Evolutionary conservation across 1,284 basidiomycete species (phyloP).

Genomic region (Microbotryum violaceum): DNA sequence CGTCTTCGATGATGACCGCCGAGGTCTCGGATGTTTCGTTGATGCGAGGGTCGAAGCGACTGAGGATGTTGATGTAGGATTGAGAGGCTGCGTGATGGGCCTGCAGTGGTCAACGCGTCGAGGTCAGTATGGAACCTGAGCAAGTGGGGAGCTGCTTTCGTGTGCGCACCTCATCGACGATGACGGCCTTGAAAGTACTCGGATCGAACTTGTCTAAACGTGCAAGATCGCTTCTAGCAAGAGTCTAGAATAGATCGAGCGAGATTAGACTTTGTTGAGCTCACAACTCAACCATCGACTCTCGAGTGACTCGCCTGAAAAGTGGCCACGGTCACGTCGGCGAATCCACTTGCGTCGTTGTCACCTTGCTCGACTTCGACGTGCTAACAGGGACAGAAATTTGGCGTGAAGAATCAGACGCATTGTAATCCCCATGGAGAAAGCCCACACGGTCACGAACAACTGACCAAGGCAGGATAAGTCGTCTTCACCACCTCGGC

Average conservation of each 20-base stretch:
- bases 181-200: conserved; percentile 62
- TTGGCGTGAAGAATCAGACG: neutral
- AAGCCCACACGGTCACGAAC: neutral
- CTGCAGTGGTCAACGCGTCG: conserved; percentile 19
- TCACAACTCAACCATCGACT: neutral
- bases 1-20: neutral
- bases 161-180: conserved; percentile 62
- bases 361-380: conserved; percentile 89
- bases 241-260: conserved; percentile 5
- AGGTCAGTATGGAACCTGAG: neutral
- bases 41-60: conserved; percentile 56
- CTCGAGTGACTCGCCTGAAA: conserved; percentile 15
- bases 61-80: conserved; percentile 70
- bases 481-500: conserved; percentile 61
- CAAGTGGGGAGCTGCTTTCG: neutral
- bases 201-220: conserved; percentile 77
- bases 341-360: conserved; percentile 65
- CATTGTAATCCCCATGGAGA: no score
- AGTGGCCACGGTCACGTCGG: conserved; percentile 57
- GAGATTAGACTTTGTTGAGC: neutral
- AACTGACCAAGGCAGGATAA: conserved; percentile 55
- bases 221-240: conserved; percentile 5
- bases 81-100: conserved; percentile 91
- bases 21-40: conserved; percentile 3
- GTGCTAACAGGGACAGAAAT: conserved; percentile 28